Conservation (phyloP, 2,329 filamentous ascomycete genomes). For the Fusarium subtropicale region DNA sequence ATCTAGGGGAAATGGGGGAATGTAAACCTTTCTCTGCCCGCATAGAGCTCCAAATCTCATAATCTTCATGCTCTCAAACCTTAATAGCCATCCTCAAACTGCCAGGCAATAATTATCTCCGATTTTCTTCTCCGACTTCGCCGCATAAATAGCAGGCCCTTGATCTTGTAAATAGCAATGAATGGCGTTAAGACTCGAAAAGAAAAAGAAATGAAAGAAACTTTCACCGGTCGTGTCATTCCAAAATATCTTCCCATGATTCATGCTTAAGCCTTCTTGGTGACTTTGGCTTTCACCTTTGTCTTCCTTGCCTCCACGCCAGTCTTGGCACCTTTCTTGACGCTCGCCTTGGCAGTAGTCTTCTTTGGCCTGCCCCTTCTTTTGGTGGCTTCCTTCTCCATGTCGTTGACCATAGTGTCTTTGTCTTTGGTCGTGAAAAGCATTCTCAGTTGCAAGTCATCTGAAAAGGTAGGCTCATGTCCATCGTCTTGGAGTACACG, state of each 20-base stretch:
- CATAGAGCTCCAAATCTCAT: background rate
- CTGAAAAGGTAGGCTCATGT: background rate
- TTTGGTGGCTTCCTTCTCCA: background rate
- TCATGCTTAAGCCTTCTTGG: background rate
- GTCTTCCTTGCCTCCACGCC: background rate
- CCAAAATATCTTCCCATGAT: too few species aligned
- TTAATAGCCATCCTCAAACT: background rate
- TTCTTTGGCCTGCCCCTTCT: background rate
- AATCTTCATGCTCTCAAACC: background rate
- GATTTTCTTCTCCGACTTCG: too few species aligned
- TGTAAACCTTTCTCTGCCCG: background rate
- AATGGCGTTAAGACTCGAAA: background rate
- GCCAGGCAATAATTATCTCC: background rate
- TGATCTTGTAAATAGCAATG: background rate
- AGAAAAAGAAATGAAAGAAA: too few species aligned
- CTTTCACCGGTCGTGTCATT: too few species aligned
- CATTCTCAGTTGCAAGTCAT: background rate
- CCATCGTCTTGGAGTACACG: background rate
- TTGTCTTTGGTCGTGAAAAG: background rate
- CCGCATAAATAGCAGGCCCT: background rate
- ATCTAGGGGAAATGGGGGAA: background rate
- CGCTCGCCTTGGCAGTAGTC: background rate
- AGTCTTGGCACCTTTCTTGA: background rate
- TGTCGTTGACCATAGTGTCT: background rate
- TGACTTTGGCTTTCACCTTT: background rate